Percentiles rank a stretch among this genome's conserved stretches.
Evolutionary conservation across 257 asterid species (phyloP).

Genomic region (Eustoma russellianum): DNA sequence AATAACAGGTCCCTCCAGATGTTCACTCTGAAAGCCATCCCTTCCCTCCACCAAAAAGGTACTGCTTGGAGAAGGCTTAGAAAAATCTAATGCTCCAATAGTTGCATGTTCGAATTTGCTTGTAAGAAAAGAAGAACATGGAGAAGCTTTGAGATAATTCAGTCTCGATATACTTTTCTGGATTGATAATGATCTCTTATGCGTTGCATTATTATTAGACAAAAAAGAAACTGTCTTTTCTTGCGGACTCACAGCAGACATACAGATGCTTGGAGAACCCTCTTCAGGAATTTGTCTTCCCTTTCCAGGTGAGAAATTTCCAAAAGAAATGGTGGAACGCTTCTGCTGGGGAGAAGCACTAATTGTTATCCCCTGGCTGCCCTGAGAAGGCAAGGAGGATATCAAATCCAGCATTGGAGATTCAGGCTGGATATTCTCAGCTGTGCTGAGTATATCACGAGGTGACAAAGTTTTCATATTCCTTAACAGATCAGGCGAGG

Average conservation of each 20-base stretch:
- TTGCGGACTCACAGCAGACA: conserved; percentile 31
- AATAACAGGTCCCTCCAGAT: conserved; percentile 3
- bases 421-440: conserved; percentile 24
- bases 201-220: conserved; percentile 23
- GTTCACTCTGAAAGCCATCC: conserved; percentile 6
- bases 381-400: conserved; percentile 40
- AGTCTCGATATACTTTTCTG: conserved; percentile 77
- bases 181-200: conserved; percentile 42
- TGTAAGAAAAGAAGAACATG: conserved; percentile 44
- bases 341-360: conserved; percentile 28
- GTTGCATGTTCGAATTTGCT: conserved; percentile 42
- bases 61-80: conserved; percentile 38
- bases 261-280: conserved; percentile 27
- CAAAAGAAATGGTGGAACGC: conserved; percentile 25
- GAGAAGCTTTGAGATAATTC: conserved; percentile 52
- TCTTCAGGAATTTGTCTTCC: too few relatives aligned
- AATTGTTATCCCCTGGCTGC: conserved; percentile 15
- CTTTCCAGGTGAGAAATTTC: too few relatives aligned
- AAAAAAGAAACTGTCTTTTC: conserved; percentile 30
- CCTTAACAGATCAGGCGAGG: conserved; percentile 32
- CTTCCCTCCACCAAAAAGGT: conserved; percentile 19
- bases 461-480: conserved; percentile 27
- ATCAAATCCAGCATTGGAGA: conserved; percentile 24
- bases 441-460: conserved; percentile 13
- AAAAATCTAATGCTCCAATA: conserved; percentile 31